Evolutionary conservation across 2,329 filamentous ascomycete species (phyloP), one percentile per base, ranked within the genome.

Genomic region (Talaromyces sp.): DNA sequence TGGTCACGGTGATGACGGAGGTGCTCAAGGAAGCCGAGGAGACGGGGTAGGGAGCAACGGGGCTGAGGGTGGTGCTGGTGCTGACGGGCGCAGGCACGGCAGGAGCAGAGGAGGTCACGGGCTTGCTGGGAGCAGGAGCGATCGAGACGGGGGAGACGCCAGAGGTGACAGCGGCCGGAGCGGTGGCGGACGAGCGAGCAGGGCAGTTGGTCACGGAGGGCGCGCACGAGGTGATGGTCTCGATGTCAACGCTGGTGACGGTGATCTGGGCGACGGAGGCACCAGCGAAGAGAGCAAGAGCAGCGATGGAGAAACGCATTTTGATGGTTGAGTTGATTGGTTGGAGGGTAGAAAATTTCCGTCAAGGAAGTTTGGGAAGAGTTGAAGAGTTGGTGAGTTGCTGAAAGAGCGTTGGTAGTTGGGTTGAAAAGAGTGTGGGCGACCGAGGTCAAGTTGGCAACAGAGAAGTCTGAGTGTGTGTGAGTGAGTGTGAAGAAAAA

Each of bases 201-300:
- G 78, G 77, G 77, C 88, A 90, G 86, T 89, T 73, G 76, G 85
- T 84, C 73, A 89, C 86, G 67, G 82, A 82, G 59, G 86, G 80
- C 66, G 78, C 82, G 82, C 86, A 88, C 62, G 84, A 86, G 77
- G 85, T 88, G 83, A 89, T 80, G 78, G 86, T 89, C 70, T 85
- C 80, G 74, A 83, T 81, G 74, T 86, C 81, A 69, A 84, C 87
- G 74, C 80, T 78, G 83, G 85, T 86, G 79, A 87, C 79, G 73
- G 85, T 82, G 70, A 74, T 64, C 67, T 75, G 70, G 63, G 71
- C 73, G 66, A 71, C 73, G 67, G 68, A 67, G 61, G 72, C 70
- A 67, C 78, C 78, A 70, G 74, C 72, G 68, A 79, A 73, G 72
- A 80, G 70, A 68, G 77, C 78, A 70, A 79, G 68, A 69, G 78